These are phyloP conservation scores for Hyaloscypha finlandica DNA, from an alignment of 495 filamentous ascomycete species.

Conservation along the genomic window DNA sequence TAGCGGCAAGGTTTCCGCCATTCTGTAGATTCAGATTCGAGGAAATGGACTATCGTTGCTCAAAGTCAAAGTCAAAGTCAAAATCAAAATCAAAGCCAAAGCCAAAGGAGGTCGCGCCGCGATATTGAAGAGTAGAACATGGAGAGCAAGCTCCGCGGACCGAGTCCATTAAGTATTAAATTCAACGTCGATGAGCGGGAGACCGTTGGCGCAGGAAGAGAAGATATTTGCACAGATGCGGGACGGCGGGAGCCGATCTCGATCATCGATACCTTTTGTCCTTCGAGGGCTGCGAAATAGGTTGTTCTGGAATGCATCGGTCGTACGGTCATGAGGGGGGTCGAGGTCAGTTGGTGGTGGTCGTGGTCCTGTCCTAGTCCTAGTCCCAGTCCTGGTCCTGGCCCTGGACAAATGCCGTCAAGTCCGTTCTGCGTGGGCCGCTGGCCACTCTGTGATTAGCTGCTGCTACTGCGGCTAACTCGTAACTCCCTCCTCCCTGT, in stretches of 20 bases:
- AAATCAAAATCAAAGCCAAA: background rate
- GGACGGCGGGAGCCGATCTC: background rate
- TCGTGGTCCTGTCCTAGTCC: too few species aligned
- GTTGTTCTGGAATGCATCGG: background rate
- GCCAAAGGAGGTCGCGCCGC: background rate
- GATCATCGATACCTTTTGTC: background rate
- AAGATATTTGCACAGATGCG: background rate
- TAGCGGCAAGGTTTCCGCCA: constrained; percentile 1
- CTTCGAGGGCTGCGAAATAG: background rate
- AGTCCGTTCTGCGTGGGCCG: background rate
- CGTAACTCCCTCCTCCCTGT: too few species aligned
- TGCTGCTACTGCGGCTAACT: too few species aligned
- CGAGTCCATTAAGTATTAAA: too few species aligned
- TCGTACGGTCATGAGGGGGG: background rate
- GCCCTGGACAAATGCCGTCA: background rate
- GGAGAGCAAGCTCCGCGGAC: too few species aligned
- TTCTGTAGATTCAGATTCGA: background rate
- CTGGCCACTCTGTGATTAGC: background rate
- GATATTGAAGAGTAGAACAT: too few species aligned
- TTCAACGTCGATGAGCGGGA: background rate
- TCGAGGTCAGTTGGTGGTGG: background rate
- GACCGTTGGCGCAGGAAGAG: background rate
- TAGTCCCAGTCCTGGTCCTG: too few species aligned
- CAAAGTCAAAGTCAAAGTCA: background rate
- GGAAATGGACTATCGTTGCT: background rate